A percentile compares a stretch with the other conserved stretches of the same genome.
Evolutionary conservation across 345 rosid genomes (phyloP).

Genomic region (Anacardium occidentale): DNA sequence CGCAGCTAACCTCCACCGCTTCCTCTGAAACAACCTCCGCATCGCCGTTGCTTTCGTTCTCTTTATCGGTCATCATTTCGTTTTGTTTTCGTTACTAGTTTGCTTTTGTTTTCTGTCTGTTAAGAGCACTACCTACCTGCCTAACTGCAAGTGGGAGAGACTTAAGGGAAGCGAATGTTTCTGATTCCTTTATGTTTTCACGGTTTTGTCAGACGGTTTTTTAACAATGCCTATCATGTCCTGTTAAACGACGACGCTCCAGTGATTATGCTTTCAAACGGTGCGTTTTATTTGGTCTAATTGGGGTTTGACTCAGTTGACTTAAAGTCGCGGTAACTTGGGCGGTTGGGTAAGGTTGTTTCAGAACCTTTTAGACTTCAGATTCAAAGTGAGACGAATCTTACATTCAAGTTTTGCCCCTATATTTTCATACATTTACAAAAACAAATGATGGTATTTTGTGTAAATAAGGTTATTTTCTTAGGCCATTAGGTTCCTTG

Average conservation of each 20-base stretch:
- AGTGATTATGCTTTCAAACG: rapidly evolving
- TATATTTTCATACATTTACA: background rate
- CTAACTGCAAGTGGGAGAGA: slow-evolving; percentile 44
- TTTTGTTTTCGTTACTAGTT: slow-evolving; percentile 11
- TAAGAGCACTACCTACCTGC: slow-evolving; percentile 42
- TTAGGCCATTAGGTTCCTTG: background rate
- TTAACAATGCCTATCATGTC: slow-evolving; percentile 25
- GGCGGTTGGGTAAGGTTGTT: slow-evolving; percentile 5
- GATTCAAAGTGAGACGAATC: slow-evolving; percentile 10
- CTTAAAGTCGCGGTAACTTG: slow-evolving; percentile 3
- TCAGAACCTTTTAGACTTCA: slow-evolving; percentile 25
- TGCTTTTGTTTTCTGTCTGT: slow-evolving; percentile 14
- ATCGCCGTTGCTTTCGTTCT: slow-evolving; percentile 18
- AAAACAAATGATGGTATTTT: background rate
- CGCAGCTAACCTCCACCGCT: slow-evolving; percentile 12
- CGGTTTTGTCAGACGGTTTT: slow-evolving; percentile 27
- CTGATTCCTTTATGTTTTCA: slow-evolving; percentile 24
- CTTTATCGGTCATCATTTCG: slow-evolving; percentile 26
- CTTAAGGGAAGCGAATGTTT: slow-evolving; percentile 16
- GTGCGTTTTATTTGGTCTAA: background rate
- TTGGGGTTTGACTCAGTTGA: background rate
- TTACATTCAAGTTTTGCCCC: background rate
- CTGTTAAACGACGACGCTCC: slow-evolving; percentile 23
- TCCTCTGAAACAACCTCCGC: slow-evolving; percentile 3
- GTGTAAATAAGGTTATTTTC: slow-evolving; percentile 10